These are phyloP conservation scores for Chlorella sp. DNA, from an alignment of 139 green algal species.

Conservation along the genomic window DNA sequence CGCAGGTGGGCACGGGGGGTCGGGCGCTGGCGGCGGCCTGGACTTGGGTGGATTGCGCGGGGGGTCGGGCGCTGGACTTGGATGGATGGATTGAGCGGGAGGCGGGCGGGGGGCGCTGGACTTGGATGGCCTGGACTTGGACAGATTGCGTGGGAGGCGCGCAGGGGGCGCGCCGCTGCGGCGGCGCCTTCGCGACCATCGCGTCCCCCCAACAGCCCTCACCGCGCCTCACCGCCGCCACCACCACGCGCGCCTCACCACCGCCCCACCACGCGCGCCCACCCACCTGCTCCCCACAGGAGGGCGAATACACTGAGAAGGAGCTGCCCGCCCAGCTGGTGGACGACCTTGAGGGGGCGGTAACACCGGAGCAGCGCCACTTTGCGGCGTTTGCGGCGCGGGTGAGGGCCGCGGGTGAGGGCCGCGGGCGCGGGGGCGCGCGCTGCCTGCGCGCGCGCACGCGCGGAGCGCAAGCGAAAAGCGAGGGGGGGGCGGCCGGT, in stretches of 20 bases:
- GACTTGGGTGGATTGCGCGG: neutral
- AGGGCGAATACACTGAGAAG: conserved; percentile 42
- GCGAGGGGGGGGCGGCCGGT: neutral
- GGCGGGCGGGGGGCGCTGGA: neutral
- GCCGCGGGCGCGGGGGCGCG: neutral
- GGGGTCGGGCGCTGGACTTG: neutral
- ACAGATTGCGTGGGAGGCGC: neutral
- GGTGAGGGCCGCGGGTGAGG: conserved; percentile 1
- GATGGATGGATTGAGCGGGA: neutral
- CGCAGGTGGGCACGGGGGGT: conserved; percentile 45
- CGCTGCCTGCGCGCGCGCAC: neutral
- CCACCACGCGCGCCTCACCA: no score
- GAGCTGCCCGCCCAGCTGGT: conserved; percentile 68
- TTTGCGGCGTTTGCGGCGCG: conserved; percentile 61
- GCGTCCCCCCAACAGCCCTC: no score
- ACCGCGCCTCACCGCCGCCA: no score
- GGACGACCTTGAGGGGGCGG: conserved; percentile 54
- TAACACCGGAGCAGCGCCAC: conserved; percentile 42
- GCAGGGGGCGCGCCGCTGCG: neutral
- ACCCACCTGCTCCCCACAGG: neutral
- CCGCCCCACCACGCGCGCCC: no score
- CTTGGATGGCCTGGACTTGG: no score
- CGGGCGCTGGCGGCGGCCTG: neutral
- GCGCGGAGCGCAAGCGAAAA: neutral
- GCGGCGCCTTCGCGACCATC: neutral